Evolutionary conservation across 306 rosid genomes (phyloP).

Genomic region (Morella rubra): DNA sequence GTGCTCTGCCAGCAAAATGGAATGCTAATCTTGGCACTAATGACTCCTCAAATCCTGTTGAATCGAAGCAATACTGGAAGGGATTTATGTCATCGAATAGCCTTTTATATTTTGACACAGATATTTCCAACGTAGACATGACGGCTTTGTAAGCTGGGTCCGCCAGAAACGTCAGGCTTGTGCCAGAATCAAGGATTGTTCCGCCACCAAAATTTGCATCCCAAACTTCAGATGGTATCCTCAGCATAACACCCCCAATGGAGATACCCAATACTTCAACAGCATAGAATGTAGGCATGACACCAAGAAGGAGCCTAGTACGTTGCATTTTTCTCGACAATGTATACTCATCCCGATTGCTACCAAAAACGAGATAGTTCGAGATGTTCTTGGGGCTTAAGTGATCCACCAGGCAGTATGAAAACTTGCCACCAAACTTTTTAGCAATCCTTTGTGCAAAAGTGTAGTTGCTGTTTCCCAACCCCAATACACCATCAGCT

Average conservation of each 20-base stretch:
- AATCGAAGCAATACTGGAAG: conserved; percentile 55
- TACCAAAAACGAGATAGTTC: conserved; percentile 54
- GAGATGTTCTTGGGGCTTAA: conserved; percentile 45
- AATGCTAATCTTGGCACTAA: conserved; percentile 48
- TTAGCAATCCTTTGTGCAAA: conserved; percentile 44
- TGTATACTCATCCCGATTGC: not conserved
- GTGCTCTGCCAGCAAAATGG: conserved; percentile 59
- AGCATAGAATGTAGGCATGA: conserved; percentile 41
- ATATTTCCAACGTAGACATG: conserved; percentile 23
- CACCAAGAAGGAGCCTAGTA: conserved; percentile 39
- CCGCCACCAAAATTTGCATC: conserved; percentile 49
- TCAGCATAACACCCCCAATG: conserved; percentile 37
- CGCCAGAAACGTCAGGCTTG: conserved; percentile 42
- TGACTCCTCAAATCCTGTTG: conserved; percentile 29
- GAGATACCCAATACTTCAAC: conserved; percentile 49
- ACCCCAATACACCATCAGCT: conserved; percentile 66
- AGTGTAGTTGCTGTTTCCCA: conserved; percentile 45
- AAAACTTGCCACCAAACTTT: conserved; percentile 50
- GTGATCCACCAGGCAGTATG: conserved; percentile 85
- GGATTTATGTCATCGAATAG: not conserved
- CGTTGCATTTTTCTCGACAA: conserved; percentile 3
- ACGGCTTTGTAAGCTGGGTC: conserved; percentile 44
- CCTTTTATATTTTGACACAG: not conserved
- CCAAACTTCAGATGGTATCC: conserved; percentile 55
- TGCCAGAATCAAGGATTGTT: conserved; percentile 66